Percentiles rank a stretch among this genome's conserved stretches.
phyloP scores from a whole-genome alignment of 1,284 basidiomycete genomes.

The Naganishia sp. region DNA sequence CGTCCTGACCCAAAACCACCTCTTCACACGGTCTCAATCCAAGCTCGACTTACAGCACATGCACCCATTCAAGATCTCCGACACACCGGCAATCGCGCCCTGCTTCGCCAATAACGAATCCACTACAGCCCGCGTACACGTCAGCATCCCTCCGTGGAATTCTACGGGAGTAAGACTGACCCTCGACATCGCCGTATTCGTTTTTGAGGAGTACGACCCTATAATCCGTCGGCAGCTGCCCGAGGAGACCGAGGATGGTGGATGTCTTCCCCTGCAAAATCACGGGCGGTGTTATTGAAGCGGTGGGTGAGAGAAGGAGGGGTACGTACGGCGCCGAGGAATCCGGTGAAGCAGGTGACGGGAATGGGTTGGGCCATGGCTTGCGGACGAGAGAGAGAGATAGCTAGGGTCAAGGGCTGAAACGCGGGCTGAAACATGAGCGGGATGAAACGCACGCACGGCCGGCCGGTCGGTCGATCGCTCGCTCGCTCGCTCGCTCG shows the following conservation, averaged over 20 bases:
- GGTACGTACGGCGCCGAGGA: constrained; percentile 59
- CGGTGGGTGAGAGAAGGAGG: neutral
- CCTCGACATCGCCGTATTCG: constrained; percentile 80
- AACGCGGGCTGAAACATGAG: neutral
- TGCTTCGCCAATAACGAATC: constrained; percentile 83
- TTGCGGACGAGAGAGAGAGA: neutral
- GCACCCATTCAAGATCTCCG: constrained; percentile 89
- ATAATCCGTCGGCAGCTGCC: constrained; percentile 76
- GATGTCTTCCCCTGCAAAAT: constrained; percentile 54
- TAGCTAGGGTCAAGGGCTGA: neutral
- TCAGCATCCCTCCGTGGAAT: neutral
- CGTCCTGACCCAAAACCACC: too few species aligned
- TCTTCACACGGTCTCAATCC: too few species aligned
- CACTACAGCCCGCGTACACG: constrained; percentile 56
- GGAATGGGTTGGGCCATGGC: constrained; percentile 58
- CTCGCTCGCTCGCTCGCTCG: neutral
- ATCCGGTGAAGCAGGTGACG: constrained; percentile 83
- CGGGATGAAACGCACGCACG: neutral
- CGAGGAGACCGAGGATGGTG: constrained; percentile 77
- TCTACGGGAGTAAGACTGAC: constrained; percentile 49
- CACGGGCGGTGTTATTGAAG: constrained; percentile 20
- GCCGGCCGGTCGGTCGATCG: neutral
- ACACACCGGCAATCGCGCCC: constrained; percentile 77
- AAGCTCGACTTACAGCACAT: constrained; percentile 58
- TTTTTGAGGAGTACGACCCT: constrained; percentile 84